phyloP scores from a whole-genome alignment of 176 grass and related monocot genomes.

The Microstegium vimineum region DNA sequence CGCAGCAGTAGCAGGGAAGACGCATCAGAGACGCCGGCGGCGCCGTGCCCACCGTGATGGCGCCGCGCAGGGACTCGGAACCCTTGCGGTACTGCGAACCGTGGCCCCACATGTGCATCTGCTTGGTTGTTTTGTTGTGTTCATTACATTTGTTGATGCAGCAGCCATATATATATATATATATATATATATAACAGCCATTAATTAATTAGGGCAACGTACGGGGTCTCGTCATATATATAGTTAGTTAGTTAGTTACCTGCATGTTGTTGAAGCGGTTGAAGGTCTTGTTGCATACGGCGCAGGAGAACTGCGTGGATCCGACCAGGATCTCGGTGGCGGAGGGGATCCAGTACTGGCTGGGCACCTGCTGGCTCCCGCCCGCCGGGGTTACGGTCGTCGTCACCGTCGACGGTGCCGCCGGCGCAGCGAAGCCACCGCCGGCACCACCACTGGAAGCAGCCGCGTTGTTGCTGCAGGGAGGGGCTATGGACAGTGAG shows the following conservation, averaged over 20 bases:
- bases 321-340: constrained; percentile 87
- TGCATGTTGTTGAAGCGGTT: constrained; percentile 99
- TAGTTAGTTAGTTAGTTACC: constrained; percentile 8
- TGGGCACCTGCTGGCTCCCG: constrained; percentile 18
- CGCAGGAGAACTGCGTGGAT: constrained; percentile 79
- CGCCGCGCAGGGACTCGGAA: constrained; percentile 52
- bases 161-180: too few species aligned
- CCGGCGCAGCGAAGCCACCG: neutral
- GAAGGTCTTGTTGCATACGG: constrained; percentile 89
- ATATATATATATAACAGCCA: too few species aligned
- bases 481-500: constrained; percentile 58
- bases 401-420: neutral
- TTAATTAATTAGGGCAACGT: neutral
- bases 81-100: constrained; percentile 86
- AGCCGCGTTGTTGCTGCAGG: neutral
- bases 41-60: constrained; percentile 22
- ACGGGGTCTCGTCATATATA: too few species aligned
- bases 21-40: constrained; percentile 54
- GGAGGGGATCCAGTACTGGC: constrained; percentile 89
- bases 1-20: constrained; percentile 87
- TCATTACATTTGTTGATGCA: too few species aligned
- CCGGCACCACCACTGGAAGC: neutral
- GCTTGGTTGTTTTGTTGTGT: too few species aligned
- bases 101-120: constrained; percentile 99
- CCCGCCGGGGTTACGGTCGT: neutral